phyloP scores from a whole-genome alignment of 1,284 basidiomycete species.

The Mrakiaceae sp. region DNA sequence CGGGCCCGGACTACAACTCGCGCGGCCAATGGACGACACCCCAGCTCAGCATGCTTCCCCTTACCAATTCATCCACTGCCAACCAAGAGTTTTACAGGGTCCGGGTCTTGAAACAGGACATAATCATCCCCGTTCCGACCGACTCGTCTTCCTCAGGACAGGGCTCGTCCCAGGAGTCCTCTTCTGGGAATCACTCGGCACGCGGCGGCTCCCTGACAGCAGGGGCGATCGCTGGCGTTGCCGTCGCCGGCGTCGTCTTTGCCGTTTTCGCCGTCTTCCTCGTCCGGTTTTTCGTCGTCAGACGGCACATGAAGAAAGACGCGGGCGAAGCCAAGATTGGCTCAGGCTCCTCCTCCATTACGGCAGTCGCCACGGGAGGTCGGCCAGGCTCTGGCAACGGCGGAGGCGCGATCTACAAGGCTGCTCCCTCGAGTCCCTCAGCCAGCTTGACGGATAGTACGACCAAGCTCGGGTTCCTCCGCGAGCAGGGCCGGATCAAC shows the following conservation, averaged over 20 bases:
- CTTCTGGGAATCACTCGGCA: background rate
- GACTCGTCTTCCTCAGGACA: slow-evolving; percentile 23
- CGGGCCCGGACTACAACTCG: slow-evolving; percentile 12
- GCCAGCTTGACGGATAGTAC: too few relatives aligned
- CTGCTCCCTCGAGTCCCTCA: too few relatives aligned
- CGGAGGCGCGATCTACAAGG: background rate
- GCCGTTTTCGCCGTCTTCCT: slow-evolving; percentile 49
- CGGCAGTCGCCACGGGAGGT: too few relatives aligned
- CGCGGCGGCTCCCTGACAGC: slow-evolving; percentile 13
- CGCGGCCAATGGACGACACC: slow-evolving; percentile 28
- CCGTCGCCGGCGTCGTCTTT: slow-evolving; percentile 50
- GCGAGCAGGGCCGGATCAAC: too few relatives aligned
- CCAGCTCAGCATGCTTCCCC: slow-evolving; percentile 45
- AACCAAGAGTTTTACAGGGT: slow-evolving; percentile 54
- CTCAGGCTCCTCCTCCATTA: too few relatives aligned
- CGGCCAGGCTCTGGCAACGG: background rate
- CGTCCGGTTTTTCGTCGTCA: slow-evolving; percentile 41
- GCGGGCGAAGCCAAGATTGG: background rate
- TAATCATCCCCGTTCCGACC: slow-evolving; percentile 20
- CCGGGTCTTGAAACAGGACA: slow-evolving; percentile 44
- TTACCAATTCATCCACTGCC: slow-evolving; percentile 49
- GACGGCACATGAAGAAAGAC: background rate
- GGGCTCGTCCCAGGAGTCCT: background rate
- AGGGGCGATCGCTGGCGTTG: slow-evolving; percentile 26
- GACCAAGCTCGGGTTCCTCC: too few relatives aligned